Conservation (phyloP, 768 basidiomycete species). For the Boletus reticulatus region DNA sequence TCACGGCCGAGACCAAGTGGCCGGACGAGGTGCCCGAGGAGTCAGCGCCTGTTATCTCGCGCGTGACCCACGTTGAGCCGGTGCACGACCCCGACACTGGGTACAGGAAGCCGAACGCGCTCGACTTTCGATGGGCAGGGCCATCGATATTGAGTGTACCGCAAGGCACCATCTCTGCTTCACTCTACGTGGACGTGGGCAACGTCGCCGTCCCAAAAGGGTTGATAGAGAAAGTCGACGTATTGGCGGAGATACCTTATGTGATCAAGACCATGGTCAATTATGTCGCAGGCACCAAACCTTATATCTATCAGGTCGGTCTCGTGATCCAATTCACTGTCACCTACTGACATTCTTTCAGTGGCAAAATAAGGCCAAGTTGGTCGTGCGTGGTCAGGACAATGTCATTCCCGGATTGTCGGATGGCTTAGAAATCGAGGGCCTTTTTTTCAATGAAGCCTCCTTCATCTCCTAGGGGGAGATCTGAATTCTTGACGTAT, state of each 20-base stretch:
- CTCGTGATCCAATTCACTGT: not conserved
- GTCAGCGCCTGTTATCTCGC: slow-evolving; percentile 55
- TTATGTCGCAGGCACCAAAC: slow-evolving; percentile 91
- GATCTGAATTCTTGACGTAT: too few relatives aligned
- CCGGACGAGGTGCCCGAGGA: slow-evolving; percentile 55
- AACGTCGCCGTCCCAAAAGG: slow-evolving; percentile 59
- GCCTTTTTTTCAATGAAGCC: slow-evolving; percentile 82
- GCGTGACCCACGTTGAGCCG: slow-evolving; percentile 60
- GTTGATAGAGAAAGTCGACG: slow-evolving; percentile 89
- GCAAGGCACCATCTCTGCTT: slow-evolving; percentile 55
- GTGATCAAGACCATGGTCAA: slow-evolving; percentile 90
- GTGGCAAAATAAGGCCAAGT: slow-evolving; percentile 58
- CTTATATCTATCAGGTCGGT: slow-evolving; percentile 89
- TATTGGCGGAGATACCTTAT: slow-evolving; percentile 92
- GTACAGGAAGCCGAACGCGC: slow-evolving; percentile 67
- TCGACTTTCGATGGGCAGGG: slow-evolving; percentile 79
- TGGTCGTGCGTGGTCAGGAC: slow-evolving; percentile 45
- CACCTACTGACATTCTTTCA: slow-evolving; percentile 19
- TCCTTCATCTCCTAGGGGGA: slow-evolving; percentile 71
- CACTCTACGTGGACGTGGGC: slow-evolving; percentile 57
- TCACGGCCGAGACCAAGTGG: slow-evolving; percentile 81
- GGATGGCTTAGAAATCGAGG: slow-evolving; percentile 51
- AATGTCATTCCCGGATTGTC: slow-evolving; percentile 40
- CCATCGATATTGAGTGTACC: slow-evolving; percentile 55
- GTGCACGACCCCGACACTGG: slow-evolving; percentile 75